Evolutionary conservation across 441 rosid species (phyloP).

Genomic region (Corymbia calophylla): DNA sequence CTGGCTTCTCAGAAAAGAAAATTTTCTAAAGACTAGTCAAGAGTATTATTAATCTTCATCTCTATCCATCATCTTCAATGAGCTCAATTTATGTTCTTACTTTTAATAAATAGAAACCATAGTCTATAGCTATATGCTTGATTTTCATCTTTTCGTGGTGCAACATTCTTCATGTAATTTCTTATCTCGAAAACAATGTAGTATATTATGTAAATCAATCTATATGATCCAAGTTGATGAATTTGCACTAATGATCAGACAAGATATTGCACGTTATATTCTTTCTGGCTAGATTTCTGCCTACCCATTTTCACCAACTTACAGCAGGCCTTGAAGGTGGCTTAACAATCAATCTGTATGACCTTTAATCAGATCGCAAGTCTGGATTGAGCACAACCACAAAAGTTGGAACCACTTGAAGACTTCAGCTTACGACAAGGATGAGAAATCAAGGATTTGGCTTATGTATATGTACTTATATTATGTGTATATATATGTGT

Average conservation of each 20-base stretch:
- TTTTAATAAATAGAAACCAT: not conserved
- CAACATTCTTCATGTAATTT: not conserved
- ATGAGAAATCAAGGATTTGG: not conserved
- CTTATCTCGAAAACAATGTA: not conserved
- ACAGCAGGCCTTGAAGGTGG: not conserved
- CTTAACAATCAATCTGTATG: not conserved
- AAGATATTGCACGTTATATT: not conserved
- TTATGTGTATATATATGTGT: not conserved
- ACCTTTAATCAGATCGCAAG: not conserved
- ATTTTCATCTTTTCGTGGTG: not conserved
- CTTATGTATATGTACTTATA: not conserved
- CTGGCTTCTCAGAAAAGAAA: not conserved
- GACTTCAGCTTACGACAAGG: not conserved
- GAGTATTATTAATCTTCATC: not conserved
- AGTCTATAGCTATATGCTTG: not conserved
- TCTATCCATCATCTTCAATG: not conserved
- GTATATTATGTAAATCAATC: not conserved
- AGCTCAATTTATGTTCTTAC: not conserved
- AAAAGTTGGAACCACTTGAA: not conserved
- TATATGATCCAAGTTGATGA: not conserved
- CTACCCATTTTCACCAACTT: not conserved
- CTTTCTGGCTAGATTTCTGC: not conserved
- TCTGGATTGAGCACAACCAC: not conserved
- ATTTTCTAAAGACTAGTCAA: not conserved
- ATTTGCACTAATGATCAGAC: not conserved